Conservation (phyloP, 805 yeast genomes). For the Pichia exigua region DNA sequence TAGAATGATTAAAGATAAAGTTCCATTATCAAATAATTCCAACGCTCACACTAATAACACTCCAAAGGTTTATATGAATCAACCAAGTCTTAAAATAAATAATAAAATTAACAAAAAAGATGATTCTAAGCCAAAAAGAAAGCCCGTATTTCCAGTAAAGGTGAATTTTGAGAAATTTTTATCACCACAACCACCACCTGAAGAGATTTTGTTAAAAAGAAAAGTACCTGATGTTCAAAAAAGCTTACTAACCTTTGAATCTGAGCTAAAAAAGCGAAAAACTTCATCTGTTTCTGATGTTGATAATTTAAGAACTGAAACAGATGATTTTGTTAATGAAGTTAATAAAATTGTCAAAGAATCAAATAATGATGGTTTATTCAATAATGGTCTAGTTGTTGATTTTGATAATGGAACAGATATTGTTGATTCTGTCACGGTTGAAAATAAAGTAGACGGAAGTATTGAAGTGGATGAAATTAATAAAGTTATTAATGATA, state of each 20-base stretch:
- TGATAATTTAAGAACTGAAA: neutral
- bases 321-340: neutral
- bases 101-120: neutral
- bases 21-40: neutral
- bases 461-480: neutral
- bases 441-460: too few species aligned
- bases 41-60: neutral
- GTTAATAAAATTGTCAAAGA: neutral
- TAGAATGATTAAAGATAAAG: slow-evolving; percentile 1
- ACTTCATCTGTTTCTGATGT: neutral
- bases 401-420: neutral
- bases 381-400: neutral
- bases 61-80: neutral
- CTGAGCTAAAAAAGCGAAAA: neutral
- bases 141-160: slow-evolving; percentile 2
- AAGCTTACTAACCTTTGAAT: neutral
- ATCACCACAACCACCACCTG: slow-evolving; percentile 16
- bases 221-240: slow-evolving; percentile 1
- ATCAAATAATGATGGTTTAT: neutral
- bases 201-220: slow-evolving; percentile 9
- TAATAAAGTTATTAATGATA: neutral
- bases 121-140: slow-evolving; percentile 1
- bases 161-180: slow-evolving; percentile 14
- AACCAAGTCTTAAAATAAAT: neutral
- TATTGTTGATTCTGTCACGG: neutral